phyloP scores from a whole-genome alignment of 192 early-diverging fungal genomes.

The Entomortierella parvispora region DNA sequence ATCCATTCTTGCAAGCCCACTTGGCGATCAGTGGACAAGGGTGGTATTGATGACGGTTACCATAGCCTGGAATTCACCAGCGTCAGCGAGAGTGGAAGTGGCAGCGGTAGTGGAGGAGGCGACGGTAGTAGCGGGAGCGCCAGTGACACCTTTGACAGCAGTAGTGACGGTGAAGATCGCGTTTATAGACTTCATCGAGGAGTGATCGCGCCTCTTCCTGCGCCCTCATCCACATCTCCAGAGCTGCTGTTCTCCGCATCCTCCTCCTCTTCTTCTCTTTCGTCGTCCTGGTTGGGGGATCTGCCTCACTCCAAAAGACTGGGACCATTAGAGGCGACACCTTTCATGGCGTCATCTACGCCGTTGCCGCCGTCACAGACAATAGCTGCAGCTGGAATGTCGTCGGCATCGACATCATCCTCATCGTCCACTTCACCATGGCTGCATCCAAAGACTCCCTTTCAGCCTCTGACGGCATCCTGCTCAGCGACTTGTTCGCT shows the following conservation, averaged over 20 bases:
- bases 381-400: background rate
- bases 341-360: no score
- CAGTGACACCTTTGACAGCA: constrained; percentile 24
- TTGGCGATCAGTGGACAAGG: background rate
- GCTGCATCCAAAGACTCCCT: background rate
- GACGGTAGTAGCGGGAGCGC: constrained; percentile 18
- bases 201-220: no score
- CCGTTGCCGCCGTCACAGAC: background rate
- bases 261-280: no score
- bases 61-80: constrained; percentile 17
- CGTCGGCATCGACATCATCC: background rate
- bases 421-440: constrained; percentile 1
- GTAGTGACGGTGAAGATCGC: constrained; percentile 18
- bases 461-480: background rate
- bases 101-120: constrained; percentile 1
- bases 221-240: no score
- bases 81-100: constrained; percentile 1
- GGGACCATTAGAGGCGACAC: no score
- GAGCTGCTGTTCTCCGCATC: no score
- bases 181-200: no score
- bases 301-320: no score
- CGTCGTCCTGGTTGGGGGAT: no score
- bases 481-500: constrained; percentile 29
- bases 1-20: background rate
- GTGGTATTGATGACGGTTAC: constrained; percentile 30